phyloP scores from a whole-genome alignment of 495 filamentous ascomycete genomes.

The Oidiodendron maius region DNA sequence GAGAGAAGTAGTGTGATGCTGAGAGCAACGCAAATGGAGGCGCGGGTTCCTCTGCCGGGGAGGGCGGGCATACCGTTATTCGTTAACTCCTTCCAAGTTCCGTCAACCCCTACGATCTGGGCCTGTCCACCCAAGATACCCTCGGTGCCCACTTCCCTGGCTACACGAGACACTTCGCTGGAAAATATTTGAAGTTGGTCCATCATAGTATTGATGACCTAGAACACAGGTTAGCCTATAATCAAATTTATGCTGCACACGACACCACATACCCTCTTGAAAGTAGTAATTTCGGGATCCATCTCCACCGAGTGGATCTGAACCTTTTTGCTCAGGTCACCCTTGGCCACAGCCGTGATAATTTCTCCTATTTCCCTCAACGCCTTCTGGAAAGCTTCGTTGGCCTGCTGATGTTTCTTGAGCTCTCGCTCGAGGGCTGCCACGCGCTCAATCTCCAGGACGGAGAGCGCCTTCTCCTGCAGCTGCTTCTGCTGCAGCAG shows the following conservation, averaged over 20 bases:
- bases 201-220: slow-evolving; percentile 90
- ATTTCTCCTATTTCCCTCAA: slow-evolving; percentile 95
- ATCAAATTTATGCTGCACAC: background rate
- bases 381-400: slow-evolving; percentile 97
- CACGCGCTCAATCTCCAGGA: slow-evolving; percentile 47
- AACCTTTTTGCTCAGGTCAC: slow-evolving; percentile 97
- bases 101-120: slow-evolving; percentile 88
- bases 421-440: slow-evolving; percentile 77
- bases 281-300: slow-evolving; percentile 98
- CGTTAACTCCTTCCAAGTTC: slow-evolving; percentile 97
- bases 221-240: slow-evolving; percentile 2
- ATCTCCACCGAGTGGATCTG: slow-evolving; percentile 93
- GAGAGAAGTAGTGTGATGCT: background rate
- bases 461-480: slow-evolving; percentile 53
- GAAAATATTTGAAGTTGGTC: slow-evolving; percentile 97
- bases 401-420: slow-evolving; percentile 94
- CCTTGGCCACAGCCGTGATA: slow-evolving; percentile 89
- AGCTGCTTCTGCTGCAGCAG: slow-evolving; percentile 57
- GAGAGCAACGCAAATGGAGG: background rate
- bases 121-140: slow-evolving; percentile 96
- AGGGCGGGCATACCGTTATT: slow-evolving; percentile 64
- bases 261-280: slow-evolving; percentile 70
- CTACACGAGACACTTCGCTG: slow-evolving; percentile 92
- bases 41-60: background rate
- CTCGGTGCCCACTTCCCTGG: slow-evolving; percentile 95